Conservation (phyloP, 805 yeast species). For the Danielia oregonensis region DNA sequence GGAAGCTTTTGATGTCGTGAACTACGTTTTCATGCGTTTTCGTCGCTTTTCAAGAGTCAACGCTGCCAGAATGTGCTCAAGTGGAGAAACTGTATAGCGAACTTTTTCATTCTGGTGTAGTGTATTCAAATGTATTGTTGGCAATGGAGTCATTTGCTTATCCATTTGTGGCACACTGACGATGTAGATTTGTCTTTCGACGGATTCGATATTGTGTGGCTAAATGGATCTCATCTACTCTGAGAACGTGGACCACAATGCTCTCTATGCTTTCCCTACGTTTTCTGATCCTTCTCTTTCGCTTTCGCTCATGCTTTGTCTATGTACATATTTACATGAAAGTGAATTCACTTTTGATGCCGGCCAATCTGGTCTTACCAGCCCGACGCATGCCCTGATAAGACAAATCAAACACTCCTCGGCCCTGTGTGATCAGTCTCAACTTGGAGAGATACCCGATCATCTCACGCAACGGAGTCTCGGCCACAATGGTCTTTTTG, state of each 20-base stretch:
- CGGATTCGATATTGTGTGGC: too few relatives aligned
- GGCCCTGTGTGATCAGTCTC: slow-evolving; percentile 83
- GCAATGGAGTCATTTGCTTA: too few relatives aligned
- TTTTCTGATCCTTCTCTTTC: neutral
- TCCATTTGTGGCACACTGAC: too few relatives aligned
- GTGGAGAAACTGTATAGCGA: too few relatives aligned
- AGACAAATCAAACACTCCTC: slow-evolving; percentile 79
- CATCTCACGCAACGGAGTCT: slow-evolving; percentile 85
- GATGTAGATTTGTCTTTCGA: neutral
- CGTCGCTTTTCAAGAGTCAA: too few relatives aligned
- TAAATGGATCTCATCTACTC: too few relatives aligned
- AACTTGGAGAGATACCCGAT: slow-evolving; percentile 78
- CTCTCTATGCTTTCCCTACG: neutral
- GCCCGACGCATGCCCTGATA: slow-evolving; percentile 71
- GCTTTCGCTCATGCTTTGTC: neutral
- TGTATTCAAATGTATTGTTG: too few relatives aligned
- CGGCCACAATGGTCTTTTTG: slow-evolving; percentile 65
- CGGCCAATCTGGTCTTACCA: slow-evolving; percentile 19
- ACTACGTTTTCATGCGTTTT: too few relatives aligned
- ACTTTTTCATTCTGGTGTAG: too few relatives aligned
- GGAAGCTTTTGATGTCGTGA: too few relatives aligned
- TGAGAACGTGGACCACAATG: too few relatives aligned
- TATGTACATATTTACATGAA: slow-evolving; percentile 2
- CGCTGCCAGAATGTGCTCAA: too few relatives aligned
- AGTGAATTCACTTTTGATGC: slow-evolving; percentile 12